Conservation (phyloP, 1,284 basidiomycete species). For the Schizophyllum amplum region DNA sequence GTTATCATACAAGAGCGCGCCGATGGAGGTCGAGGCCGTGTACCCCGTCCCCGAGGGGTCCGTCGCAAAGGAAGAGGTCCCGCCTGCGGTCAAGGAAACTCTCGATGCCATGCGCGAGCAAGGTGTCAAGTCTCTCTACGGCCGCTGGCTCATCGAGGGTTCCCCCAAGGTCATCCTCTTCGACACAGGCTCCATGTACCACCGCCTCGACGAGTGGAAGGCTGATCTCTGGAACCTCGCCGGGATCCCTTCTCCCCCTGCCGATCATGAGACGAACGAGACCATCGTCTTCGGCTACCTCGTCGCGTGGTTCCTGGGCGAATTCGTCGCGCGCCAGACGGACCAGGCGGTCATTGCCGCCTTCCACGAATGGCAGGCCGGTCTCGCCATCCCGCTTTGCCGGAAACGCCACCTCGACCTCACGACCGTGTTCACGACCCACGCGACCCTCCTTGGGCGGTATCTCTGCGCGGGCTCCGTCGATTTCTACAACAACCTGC, state of each 20-base stretch:
- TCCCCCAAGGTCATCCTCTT: slow-evolving; percentile 92
- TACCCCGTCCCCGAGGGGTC: slow-evolving; percentile 44
- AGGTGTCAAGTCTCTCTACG: slow-evolving; percentile 92
- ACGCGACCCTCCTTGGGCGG: slow-evolving; percentile 96
- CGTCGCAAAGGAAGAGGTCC: slow-evolving; percentile 22
- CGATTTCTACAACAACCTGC: slow-evolving; percentile 99
- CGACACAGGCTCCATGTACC: slow-evolving; percentile 86
- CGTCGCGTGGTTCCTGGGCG: slow-evolving; percentile 98
- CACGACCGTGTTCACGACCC: slow-evolving; percentile 96
- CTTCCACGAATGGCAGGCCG: slow-evolving; percentile 99
- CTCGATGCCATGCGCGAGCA: slow-evolving; percentile 76
- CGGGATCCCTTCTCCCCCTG: slow-evolving; percentile 92
- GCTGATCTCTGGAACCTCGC: slow-evolving; percentile 96
- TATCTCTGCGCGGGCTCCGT: slow-evolving; percentile 97
- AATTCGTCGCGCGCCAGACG: slow-evolving; percentile 70
- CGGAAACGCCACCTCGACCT: slow-evolving; percentile 96
- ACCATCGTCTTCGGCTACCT: slow-evolving; percentile 99
- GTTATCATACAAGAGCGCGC: slow-evolving; percentile 94
- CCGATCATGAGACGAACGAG: slow-evolving; percentile 97
- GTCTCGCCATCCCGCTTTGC: slow-evolving; percentile 92
- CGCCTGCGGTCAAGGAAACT: slow-evolving; percentile 60
- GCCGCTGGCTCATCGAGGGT: slow-evolving; percentile 96
- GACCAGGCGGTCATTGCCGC: slow-evolving; percentile 88
- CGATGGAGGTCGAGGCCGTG: slow-evolving; percentile 95
- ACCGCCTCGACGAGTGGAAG: slow-evolving; percentile 96